These are phyloP conservation scores for Penicillium ochrochloron DNA, from an alignment of 495 filamentous ascomycete genomes.

Conservation along the genomic window DNA sequence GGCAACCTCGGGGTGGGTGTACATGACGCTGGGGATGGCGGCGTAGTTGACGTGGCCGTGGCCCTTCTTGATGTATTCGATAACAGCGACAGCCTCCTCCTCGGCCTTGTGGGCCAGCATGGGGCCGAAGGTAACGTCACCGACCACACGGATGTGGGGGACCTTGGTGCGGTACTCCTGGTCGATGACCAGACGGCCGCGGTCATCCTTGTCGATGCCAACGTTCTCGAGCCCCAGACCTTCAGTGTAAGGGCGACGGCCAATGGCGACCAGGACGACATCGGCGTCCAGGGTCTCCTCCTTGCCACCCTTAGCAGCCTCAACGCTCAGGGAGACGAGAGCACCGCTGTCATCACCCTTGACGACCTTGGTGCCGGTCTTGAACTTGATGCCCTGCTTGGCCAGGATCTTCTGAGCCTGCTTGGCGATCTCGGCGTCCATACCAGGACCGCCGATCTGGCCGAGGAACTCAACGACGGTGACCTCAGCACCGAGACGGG, in stretches of 20 bases:
- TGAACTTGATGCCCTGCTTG: constrained; percentile 99
- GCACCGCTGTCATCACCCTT: constrained; percentile 81
- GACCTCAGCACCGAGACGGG: constrained; percentile 86
- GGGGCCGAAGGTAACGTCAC: constrained; percentile 95
- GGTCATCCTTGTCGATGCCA: constrained; percentile 91
- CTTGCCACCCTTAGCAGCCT: constrained; percentile 96
- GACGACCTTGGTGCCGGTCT: constrained; percentile 92
- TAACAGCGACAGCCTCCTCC: constrained; percentile 91
- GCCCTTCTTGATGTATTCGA: constrained; percentile 97
- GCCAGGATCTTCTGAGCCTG: constrained; percentile 86
- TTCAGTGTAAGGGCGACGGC: constrained; percentile 90
- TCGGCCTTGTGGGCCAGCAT: constrained; percentile 99
- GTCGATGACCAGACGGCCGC: constrained; percentile 94
- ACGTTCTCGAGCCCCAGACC: constrained; percentile 92
- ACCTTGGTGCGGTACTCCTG: constrained; percentile 97
- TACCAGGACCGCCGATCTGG: constrained; percentile 96
- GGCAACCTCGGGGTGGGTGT: constrained; percentile 97
- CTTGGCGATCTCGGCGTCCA: constrained; percentile 96
- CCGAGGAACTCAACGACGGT: constrained; percentile 96
- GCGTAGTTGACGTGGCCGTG: constrained; percentile 99
- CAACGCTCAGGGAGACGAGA: constrained; percentile 76
- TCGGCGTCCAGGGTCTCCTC: constrained; percentile 89
- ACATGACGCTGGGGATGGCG: constrained; percentile 98
- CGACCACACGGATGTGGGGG: constrained; percentile 94
- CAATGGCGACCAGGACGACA: constrained; percentile 96